phyloP scores from a whole-genome alignment of 202 grass and related monocot genomes.

The Eragrostis tef region DNA sequence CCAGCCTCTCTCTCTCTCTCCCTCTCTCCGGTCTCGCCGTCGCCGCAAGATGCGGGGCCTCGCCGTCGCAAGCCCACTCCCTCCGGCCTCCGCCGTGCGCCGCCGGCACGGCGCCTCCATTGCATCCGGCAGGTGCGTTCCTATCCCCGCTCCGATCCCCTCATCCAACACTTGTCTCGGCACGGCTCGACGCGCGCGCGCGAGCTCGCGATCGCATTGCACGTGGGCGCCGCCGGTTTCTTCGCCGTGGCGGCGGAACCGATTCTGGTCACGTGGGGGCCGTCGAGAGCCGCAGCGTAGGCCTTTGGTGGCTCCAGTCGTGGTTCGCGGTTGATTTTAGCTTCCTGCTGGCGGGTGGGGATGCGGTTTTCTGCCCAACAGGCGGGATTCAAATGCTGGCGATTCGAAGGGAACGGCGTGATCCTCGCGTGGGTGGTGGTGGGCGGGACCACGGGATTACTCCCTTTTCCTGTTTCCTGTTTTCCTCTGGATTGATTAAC shows the following conservation, averaged over 20 bases:
- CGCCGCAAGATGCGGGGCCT: conserved; percentile 54
- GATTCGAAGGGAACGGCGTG: neutral
- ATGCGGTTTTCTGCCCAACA: neutral
- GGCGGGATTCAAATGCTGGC: neutral
- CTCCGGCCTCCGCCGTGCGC: conserved; percentile 1
- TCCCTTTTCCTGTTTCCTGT: neutral
- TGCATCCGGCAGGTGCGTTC: conserved; percentile 28
- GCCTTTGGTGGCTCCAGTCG: too few species aligned
- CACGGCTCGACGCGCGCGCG: neutral
- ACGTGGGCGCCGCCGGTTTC: neutral
- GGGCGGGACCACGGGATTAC: too few species aligned
- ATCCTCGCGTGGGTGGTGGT: neutral
- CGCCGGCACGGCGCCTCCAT: neutral
- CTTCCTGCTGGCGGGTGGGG: neutral
- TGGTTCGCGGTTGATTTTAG: neutral
- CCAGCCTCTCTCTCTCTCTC: neutral
- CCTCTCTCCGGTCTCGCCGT: neutral
- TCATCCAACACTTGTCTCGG: neutral
- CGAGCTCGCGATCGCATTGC: conserved; percentile 21
- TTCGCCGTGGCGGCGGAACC: neutral
- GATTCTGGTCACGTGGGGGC: neutral
- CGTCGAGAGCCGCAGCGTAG: neutral
- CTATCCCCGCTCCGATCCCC: neutral
- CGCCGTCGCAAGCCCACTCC: conserved; percentile 39
- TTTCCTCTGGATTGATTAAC: neutral